Base-by-base conservation (phyloP, 331 rosid genomes). In the Pyrus hybrid region DNA sequence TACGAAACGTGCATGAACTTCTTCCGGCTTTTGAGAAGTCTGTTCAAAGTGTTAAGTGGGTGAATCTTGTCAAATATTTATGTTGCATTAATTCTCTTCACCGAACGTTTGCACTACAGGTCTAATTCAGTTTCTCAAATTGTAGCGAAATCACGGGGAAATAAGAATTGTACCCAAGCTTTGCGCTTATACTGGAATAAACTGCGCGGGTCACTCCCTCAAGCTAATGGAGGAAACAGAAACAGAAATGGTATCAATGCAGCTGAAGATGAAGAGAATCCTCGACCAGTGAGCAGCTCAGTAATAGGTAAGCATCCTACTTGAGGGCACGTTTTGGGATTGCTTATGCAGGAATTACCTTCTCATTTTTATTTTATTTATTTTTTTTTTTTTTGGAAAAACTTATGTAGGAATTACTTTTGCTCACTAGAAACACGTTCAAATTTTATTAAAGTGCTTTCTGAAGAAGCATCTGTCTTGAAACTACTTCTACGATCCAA, bases 1-100 rank as follows among this genome's bases (percentile, higher is more conserved):
- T 79, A 68, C 3, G 35, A 67, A 51, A 68, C 80, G 2, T 73
- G 79, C 83, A 79, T 73, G 64, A 58, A 62, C 76, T 74, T 74
- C 47, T 62, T 26, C 6, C 0, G 22, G 37, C 12, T 68, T 54
- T 14, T 73, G 37, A 14, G 33, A 45, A n/a, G 28, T 62, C 25
- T 53, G 23, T 61, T 74, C 54, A 64, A 68, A 74, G 25, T 61
- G 30, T 23, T 62, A 62, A 47, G 76, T 80, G 69, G n/a, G 77
- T 54, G 53, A 35, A 35, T 14, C 5, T 17, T 14, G 13, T 10
- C 17, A 17, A 25, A 25, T 26, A 23, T 71, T 17, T 20, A 13
- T 13, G 4, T 4, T 61, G 30, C 25, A n/a, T 30, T 41, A 10
- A 10, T 41, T 63, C 20, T 23, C 9, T 45, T 41, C 26, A 45